Percentiles rank a stretch among this genome's conserved stretches.
Conservation (phyloP, 257 asterid species). For the Plantago ovata region DNA sequence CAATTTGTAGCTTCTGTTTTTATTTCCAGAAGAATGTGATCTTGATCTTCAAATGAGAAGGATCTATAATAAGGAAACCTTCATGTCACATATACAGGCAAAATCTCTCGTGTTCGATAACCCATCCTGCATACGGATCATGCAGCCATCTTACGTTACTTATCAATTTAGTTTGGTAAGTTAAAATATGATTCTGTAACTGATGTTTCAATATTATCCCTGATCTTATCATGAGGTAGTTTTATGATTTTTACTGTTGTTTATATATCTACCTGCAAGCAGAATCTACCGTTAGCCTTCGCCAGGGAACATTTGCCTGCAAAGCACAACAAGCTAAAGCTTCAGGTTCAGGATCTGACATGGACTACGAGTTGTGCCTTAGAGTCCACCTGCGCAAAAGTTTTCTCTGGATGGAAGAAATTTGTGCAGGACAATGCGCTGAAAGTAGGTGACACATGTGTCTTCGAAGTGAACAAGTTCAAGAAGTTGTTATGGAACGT, state of each 20-base stretch:
- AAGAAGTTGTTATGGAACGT: not conserved
- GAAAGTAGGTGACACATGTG: slow-evolving; percentile 19
- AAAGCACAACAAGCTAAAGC: too few species aligned
- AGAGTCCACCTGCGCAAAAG: not conserved
- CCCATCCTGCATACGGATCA: slow-evolving; percentile 15
- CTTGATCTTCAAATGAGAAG: not conserved
- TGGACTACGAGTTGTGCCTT: slow-evolving; percentile 2
- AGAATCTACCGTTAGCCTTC: not conserved
- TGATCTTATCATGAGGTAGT: not conserved
- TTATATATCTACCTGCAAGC: not conserved
- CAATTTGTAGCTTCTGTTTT: too few species aligned
- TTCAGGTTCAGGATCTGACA: not conserved
- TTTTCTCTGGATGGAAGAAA: slow-evolving; percentile 14
- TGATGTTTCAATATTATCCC: too few species aligned
- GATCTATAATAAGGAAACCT: not conserved
- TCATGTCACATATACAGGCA: slow-evolving; percentile 7
- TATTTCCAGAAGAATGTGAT: too few species aligned
- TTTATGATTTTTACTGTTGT: not conserved
- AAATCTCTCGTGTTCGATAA: slow-evolving; percentile 4
- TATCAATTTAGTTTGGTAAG: not conserved
- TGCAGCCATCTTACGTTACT: slow-evolving; percentile 18
- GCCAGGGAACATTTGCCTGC: not conserved
- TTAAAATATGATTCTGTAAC: not conserved
- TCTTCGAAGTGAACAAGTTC: slow-evolving; percentile 13
- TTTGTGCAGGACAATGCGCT: slow-evolving; percentile 21